Base-by-base conservation (phyloP, 306 rosid species). In the Hylodesmum podocarpum region DNA sequence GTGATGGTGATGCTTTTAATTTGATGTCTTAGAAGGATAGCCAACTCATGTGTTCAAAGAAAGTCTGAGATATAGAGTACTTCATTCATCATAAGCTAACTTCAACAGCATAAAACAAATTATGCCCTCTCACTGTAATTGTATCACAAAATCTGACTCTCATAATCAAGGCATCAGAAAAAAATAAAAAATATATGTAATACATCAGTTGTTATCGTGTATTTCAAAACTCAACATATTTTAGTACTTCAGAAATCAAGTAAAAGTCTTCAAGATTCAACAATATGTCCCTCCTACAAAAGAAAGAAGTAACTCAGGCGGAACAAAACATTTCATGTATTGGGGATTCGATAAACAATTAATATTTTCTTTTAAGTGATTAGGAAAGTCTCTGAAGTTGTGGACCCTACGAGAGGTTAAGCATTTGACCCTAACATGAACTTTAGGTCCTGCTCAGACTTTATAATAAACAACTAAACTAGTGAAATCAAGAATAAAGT, bases 41-140 rank as follows among this genome's bases (percentile, higher is more conserved):
- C 33, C 41, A 16, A 37, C 70, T 10, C 50, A 0, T 14, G 57
- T 14, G 31, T 66, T 21, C 43, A 27, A 55, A 43, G 18, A 19
- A 29, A 37, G 46, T 66, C 44, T 4, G 7, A 65, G 57, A 58
- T 44, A 49, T 13, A 33, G 31, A 27, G 61, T 57, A 57, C 33
- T 65, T 19, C 37, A 44, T 39, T 19, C 34, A 16, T 13, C 64
- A 1, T 24, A 36, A 37, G 19, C 43, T n/a, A 58, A 44, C 43
- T 41, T 59, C 39, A 43, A 21, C 75, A 55, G 18, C 71, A 73
- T 79, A 73, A 55, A 61, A 58, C 47, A 76, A 34, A 29, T 11
- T 4, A 14, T n/a, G 70, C 15, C 33, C 62, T 24, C 40, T 51
- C 61, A 51, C 39, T 12, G 29, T 76, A 27, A 36, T 18, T 27